Percentiles rank a stretch among this genome's conserved stretches.
Conservation (phyloP, 2,329 filamentous ascomycete species). For the Epichloe elymi region DNA sequence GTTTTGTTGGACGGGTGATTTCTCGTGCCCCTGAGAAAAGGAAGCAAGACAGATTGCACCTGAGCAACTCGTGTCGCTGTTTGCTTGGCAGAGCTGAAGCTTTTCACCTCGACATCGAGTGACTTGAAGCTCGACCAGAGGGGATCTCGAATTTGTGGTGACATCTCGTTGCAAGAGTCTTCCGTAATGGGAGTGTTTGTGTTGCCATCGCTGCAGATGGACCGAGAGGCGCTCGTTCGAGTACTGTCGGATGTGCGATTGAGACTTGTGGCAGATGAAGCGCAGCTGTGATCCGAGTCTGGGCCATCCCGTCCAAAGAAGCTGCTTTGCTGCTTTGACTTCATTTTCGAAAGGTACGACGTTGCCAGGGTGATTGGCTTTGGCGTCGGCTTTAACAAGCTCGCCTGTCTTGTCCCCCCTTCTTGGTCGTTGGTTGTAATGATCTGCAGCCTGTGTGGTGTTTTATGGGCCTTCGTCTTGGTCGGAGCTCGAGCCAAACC, state of each 20-base stretch:
- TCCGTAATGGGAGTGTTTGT: conserved; percentile 24
- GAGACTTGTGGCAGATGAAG: conserved; percentile 33
- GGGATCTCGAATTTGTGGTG: conserved; percentile 32
- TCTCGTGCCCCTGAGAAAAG: conserved; percentile 61
- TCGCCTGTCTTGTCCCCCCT: conserved; percentile 13
- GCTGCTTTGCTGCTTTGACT: conserved; percentile 30
- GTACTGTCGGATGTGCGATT: conserved; percentile 26
- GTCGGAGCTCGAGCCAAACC: background rate
- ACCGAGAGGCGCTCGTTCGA: conserved; percentile 24
- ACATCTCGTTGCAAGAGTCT: conserved; percentile 33
- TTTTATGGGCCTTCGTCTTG: background rate
- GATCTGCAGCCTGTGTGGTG: conserved; percentile 17
- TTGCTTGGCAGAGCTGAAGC: conserved; percentile 57
- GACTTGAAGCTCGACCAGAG: conserved; percentile 42
- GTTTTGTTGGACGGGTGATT: conserved; percentile 50
- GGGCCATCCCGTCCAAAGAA: conserved; percentile 23
- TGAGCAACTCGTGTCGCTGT: conserved; percentile 62
- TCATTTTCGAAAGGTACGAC: conserved; percentile 37
- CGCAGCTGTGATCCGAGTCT: conserved; percentile 30
- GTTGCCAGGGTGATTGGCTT: conserved; percentile 30
- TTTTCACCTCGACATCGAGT: conserved; percentile 34
- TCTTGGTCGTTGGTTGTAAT: conserved; percentile 13
- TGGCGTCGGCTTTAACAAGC: conserved; percentile 24
- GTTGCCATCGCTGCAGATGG: conserved; percentile 26
- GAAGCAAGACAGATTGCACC: conserved; percentile 57